Evolutionary conservation across 164 flowering plant species (phyloP), one percentile per base, ranked within the genome.

Genomic region (Malania oleifera): DNA sequence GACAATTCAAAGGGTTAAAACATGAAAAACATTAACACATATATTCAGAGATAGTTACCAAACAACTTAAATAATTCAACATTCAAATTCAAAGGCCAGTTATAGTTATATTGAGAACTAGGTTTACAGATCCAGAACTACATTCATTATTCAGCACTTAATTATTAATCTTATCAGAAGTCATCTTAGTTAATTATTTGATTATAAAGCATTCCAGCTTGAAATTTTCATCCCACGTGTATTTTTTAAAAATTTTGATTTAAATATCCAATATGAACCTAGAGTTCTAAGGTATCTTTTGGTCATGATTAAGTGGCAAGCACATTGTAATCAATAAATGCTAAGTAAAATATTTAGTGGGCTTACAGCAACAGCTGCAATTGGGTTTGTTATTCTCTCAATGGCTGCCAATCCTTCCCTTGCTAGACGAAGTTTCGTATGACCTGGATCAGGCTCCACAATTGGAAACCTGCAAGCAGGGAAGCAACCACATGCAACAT

Each of bases 401-500:
- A 91, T 87, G 34, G 88, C 90, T 67, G 87, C 90, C 70, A 95
- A 68, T 5, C 99, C 98, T 72, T 85, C 91, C 65, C 81, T 81
- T 46, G 98, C 60, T 59, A 95, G 85, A 49, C 91, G 93, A 70
- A 95, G 96, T 74, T 91, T 95, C 51, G 99, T 95, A 73, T 95
- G 98, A 62, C 98, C 95, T 56, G 92, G 82, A 80, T 87, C 96
- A 72, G 99, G 99, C 73, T 91, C 99, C 64, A 95, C 82, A 62
- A 95, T 89, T 20, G 98, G 99, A 82, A 95, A 95, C 65, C 99
- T 95, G 75, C 17, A 55, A 19, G 52, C 40, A 54, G 41, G n/a
- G 47, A 39, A 25, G 63, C 17, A 67, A 31, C 11, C 28, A 59
- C 4, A 35, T 31, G 6, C 20, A 54, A 47, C 50, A 15, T 7